Percentiles rank a stretch among this genome's conserved stretches.
Evolutionary conservation across 2,329 filamentous ascomycete species (phyloP).

Genomic region (Mollisiaceae sp.): DNA sequence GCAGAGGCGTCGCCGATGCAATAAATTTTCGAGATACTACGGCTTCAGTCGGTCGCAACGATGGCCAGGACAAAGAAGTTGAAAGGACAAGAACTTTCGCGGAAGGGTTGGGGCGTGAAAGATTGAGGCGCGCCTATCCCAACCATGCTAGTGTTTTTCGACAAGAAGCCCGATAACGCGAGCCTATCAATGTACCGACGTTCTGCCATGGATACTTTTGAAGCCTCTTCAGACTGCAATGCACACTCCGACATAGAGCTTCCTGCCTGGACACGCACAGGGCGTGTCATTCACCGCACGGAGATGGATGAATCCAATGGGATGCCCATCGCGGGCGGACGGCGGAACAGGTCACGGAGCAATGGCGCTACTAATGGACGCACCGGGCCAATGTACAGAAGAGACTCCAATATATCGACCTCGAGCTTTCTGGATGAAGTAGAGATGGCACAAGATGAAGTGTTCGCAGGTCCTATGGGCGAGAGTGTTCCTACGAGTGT

Average conservation of each 20-base stretch:
- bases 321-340: constrained; percentile 34
- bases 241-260: background rate
- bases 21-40: background rate
- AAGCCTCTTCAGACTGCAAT: background rate
- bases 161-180: too few species aligned
- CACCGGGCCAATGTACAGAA: constrained; percentile 59
- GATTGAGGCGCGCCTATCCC: background rate
- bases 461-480: constrained; percentile 90
- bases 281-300: constrained; percentile 18
- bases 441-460: constrained; percentile 98
- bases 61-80: constrained; percentile 4
- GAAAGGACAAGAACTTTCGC: background rate
- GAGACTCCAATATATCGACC: constrained; percentile 73
- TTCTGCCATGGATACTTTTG: background rate
- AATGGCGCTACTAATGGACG: constrained; percentile 37
- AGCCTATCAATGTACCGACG: background rate
- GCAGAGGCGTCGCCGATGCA: background rate
- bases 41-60: constrained; percentile 13
- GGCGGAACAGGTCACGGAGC: constrained; percentile 41
- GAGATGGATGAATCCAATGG: constrained; percentile 39
- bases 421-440: constrained; percentile 90
- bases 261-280: constrained; percentile 12
- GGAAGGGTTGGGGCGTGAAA: background rate
- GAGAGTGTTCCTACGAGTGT: constrained; percentile 95
- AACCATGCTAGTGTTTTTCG: too few species aligned